Base-by-base conservation (phyloP, 495 filamentous ascomycete genomes). In the Neurospora cerealis region DNA sequence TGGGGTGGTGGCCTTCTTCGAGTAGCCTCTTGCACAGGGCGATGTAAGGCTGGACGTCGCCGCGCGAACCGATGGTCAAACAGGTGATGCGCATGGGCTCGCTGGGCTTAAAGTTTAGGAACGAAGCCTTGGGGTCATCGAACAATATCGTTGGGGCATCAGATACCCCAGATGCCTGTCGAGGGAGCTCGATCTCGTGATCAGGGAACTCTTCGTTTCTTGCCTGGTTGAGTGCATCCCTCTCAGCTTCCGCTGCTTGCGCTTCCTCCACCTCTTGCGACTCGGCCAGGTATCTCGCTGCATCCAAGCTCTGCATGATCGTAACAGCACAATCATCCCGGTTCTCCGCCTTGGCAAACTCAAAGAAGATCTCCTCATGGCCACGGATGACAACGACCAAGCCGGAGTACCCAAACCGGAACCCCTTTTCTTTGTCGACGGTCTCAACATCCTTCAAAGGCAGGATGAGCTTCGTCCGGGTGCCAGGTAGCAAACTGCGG, bases 41-140 rank as follows among this genome's bases (percentile, higher is more conserved):
- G 80, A 99, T 98, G 79, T 98, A 99, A 1, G 96, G 96, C 76
- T 99, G 96, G 9, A 99, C 96, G 80, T 99, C 96, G 34, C 96
- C 96, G 38, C 96, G 88, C 3, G 95, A 97, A 34, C 96, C 96
- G 74, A 99, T 99, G 0, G 96, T 99, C 39, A 99, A 83, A 79
- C 96, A 99, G 0, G 95, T 97, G 70, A 99, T 91, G n/a, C 86
- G 88, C 78, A 99, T 82, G 10, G 94, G 87, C 77, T 95, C 88
- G 7, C 88, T 83, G 0, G 96, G 96, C 80, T 97, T 97, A 84
- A 98, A 99, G 74, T 97, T 95, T 75, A 99, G 86, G 73, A 98
- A 94, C 0, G 96, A 98, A 24, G 93, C 93, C 75, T 89, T 90
- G 24, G 94, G 91, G 77, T 98, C 96, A 78, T 99, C 96, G 78